These are phyloP conservation scores for Pulveroboletus sp. DNA, from an alignment of 768 basidiomycete species.

Conservation along the genomic window DNA sequence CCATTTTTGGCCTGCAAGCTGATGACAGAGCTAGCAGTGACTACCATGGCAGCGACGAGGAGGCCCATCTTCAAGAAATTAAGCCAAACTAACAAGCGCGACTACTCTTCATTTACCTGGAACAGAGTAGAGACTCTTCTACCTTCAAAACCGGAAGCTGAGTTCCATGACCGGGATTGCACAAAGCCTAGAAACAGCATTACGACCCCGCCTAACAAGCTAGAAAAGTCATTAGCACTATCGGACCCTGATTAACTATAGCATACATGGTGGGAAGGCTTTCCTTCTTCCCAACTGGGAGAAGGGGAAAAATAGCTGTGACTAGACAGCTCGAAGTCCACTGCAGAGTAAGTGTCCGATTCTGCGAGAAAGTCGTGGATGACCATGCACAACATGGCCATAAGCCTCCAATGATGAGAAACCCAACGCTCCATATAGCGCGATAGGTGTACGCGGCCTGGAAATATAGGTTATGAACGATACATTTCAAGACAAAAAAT, in stretches of 20 bases:
- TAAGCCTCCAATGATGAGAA: conserved; percentile 50
- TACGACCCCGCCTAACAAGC: conserved; percentile 44
- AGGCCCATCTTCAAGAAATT: conserved; percentile 37
- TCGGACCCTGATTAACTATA: neutral
- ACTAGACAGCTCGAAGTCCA: conserved; percentile 53
- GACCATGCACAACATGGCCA: conserved; percentile 66
- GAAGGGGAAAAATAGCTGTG: conserved; percentile 65
- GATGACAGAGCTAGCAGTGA: conserved; percentile 55
- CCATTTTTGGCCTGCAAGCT: conserved; percentile 66
- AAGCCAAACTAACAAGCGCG: neutral
- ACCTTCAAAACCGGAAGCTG: neutral
- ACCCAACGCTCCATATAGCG: conserved; percentile 68
- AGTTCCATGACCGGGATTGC: conserved; percentile 10
- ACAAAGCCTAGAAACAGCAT: conserved; percentile 39
- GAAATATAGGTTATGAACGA: conserved; percentile 1
- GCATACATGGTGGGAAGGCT: conserved; percentile 57
- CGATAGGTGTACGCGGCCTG: conserved; percentile 71
- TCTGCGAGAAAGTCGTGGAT: conserved; percentile 22
- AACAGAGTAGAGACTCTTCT: conserved; percentile 8
- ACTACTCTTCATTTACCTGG: conserved; percentile 18
- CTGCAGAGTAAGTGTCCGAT: conserved; percentile 25
- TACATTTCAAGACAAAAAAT: neutral
- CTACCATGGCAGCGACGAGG: conserved; percentile 42
- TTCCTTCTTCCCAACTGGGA: conserved; percentile 71
- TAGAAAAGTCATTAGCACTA: conserved; percentile 23